phyloP scores from a whole-genome alignment of 768 basidiomycete genomes.

The Tylopilus sp. region DNA sequence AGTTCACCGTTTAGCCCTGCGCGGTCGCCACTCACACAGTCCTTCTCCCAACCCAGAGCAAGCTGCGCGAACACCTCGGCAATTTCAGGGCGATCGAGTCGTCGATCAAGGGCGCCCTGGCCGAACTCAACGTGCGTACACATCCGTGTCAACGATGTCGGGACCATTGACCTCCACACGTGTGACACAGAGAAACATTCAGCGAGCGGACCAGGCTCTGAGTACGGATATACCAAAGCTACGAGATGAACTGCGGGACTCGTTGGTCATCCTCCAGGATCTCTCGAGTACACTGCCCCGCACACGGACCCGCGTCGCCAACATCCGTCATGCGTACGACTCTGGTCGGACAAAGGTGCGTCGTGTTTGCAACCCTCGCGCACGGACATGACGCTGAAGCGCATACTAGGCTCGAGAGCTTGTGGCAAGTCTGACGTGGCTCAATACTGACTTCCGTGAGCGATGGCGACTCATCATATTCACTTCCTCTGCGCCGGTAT shows the following conservation, averaged over 20 bases:
- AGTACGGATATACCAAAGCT: conserved; percentile 61
- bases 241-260: conserved; percentile 55
- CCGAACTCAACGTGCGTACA: conserved; percentile 50
- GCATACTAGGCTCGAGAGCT: conserved; percentile 55
- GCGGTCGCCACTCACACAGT: background rate
- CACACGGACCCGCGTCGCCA: conserved; percentile 56
- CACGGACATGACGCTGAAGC: background rate
- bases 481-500: conserved; percentile 68
- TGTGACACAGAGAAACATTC: conserved; percentile 48
- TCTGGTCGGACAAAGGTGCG: conserved; percentile 65
- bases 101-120: conserved; percentile 61
- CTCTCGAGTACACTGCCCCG: conserved; percentile 59
- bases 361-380: background rate
- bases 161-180: background rate
- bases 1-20: too few species aligned
- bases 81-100: conserved; percentile 75
- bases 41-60: conserved; percentile 43
- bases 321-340: conserved; percentile 66
- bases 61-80: conserved; percentile 65
- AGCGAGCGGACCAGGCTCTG: conserved; percentile 57
- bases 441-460: conserved; percentile 75
- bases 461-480: conserved; percentile 75
- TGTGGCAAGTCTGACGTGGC: conserved; percentile 64
- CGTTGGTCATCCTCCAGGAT: conserved; percentile 52
- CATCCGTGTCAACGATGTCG: too few species aligned